These are phyloP conservation scores for Xylariaceae sp. DNA, from an alignment of 2,329 filamentous ascomycete genomes.

Conservation along the genomic window DNA sequence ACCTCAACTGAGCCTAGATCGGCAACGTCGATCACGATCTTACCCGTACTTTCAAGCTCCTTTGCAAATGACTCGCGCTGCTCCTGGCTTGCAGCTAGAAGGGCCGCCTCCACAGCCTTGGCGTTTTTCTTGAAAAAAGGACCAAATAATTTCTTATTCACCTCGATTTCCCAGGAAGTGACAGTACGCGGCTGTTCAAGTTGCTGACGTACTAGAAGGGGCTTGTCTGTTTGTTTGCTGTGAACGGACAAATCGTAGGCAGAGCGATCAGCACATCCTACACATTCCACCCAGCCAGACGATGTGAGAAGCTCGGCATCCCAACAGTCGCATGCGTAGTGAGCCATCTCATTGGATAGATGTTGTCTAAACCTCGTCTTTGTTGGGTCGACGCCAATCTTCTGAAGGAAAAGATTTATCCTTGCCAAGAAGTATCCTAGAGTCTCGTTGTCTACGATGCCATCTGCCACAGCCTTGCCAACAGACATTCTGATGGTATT, in stretches of 20 bases:
- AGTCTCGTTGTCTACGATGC: constrained; percentile 94
- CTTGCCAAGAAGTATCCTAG: constrained; percentile 96
- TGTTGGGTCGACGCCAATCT: constrained; percentile 82
- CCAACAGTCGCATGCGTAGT: constrained; percentile 98
- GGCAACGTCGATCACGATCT: constrained; percentile 77
- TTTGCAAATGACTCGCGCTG: constrained; percentile 80
- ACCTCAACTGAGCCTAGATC: constrained; percentile 67
- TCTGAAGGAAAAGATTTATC: constrained; percentile 88
- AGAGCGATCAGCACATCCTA: constrained; percentile 93
- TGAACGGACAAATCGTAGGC: constrained; percentile 95
- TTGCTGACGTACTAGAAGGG: constrained; percentile 83
- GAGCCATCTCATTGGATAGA: constrained; percentile 68
- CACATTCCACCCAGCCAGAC: constrained; percentile 97
- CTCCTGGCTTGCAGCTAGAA: constrained; percentile 78
- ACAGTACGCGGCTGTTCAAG: constrained; percentile 78
- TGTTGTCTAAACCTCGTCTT: constrained; percentile 98
- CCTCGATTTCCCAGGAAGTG: constrained; percentile 85
- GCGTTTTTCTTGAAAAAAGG: constrained; percentile 95
- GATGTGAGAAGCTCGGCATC: constrained; percentile 91
- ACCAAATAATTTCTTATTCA: constrained; percentile 96
- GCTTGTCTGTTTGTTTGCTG: constrained; percentile 87
- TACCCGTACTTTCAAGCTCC: constrained; percentile 72
- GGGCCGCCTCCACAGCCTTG: constrained; percentile 80
- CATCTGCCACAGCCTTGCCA: constrained; percentile 81
- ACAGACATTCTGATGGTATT: constrained; percentile 74